Conservation (phyloP, 352 stramenopile genomes). For the Pythium monospermum region DNA sequence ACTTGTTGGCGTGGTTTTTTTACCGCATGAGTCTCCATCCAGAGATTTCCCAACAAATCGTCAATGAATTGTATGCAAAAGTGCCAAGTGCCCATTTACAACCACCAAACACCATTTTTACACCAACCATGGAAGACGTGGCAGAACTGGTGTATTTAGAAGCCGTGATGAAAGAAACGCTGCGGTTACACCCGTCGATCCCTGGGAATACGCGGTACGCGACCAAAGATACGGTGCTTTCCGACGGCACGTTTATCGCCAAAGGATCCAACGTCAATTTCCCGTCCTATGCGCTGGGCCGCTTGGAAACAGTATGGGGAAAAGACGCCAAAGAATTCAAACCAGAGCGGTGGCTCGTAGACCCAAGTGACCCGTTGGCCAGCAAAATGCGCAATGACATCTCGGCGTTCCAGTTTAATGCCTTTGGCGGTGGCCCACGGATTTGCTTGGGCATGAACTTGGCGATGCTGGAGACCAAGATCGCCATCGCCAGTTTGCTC, state of each 20-base stretch:
- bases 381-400: conserved; percentile 11
- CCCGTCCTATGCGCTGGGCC: conserved; percentile 27
- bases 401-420: conserved; percentile 35
- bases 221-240: conserved; percentile 27
- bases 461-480: conserved; percentile 50
- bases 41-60: conserved; percentile 30
- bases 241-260: conserved; percentile 34
- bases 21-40: conserved; percentile 46
- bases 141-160: conserved; percentile 19
- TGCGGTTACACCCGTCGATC: conserved; percentile 64
- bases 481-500: conserved; percentile 34
- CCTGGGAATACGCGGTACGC: conserved; percentile 35
- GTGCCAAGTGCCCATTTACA: conserved; percentile 10
- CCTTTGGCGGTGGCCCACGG: conserved; percentile 38
- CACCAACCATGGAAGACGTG: conserved; percentile 16
- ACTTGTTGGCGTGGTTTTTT: conserved; percentile 64
- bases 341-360: conserved; percentile 33
- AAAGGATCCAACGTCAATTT: conserved; percentile 23
- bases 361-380: conserved; percentile 4
- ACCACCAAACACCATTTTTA: no score
- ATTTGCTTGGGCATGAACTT: conserved; percentile 42
- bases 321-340: conserved; percentile 28
- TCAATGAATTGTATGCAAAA: conserved; percentile 26
- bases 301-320: conserved; percentile 25
- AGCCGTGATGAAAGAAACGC: conserved; percentile 40